Base-by-base conservation (phyloP, 768 basidiomycete genomes). In the Hygrophoropsis aurantiaca region DNA sequence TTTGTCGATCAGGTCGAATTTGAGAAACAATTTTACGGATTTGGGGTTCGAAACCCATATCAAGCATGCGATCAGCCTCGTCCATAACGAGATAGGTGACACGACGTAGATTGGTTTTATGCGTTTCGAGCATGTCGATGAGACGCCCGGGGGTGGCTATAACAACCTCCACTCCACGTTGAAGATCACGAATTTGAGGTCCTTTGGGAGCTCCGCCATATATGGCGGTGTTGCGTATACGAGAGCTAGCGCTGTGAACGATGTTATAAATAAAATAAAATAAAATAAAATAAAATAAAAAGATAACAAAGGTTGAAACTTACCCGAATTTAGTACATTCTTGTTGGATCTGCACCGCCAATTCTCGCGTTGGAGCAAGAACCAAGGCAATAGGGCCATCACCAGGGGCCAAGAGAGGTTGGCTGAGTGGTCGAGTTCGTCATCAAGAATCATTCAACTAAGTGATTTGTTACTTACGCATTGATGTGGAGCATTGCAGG, bases 11-110 rank as follows among this genome's bases (percentile, higher is more conserved):
- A 35, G 97, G 97, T 33, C 97, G 85, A 61, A 99, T 94, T 69
- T 99, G 97, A 57, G 85, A 77, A 56, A 98, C 90, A 55, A 99
- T 97, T 74, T 98, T 98, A 64, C 94, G 81, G 64, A 99, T 98
- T 68, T 99, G 97, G 44, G 97, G 97, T 73, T 99, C 97, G 74
- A 99, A 99, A 78, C 97, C 97, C 97, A 99, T 99, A 75, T 99
- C 97, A 54, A 99, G 80, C 97, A 99, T 99, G 62, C 97, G 91
- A 74, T 99, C 97, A 37, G 97, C 97, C 70, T 99, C 97, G 62
- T 99, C 97, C 85, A 99, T 90, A 63, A 99, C 97, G 33, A 99
- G 80, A 69, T 98, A 99, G 18, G 97, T 99, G 47, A 99, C 79
- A 34, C 97, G 86, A 47, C 90, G 90, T 44, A 99, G 80, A 69